Evolutionary conservation across 305 asterid species (phyloP).

Genomic region (Rubia balearica): DNA sequence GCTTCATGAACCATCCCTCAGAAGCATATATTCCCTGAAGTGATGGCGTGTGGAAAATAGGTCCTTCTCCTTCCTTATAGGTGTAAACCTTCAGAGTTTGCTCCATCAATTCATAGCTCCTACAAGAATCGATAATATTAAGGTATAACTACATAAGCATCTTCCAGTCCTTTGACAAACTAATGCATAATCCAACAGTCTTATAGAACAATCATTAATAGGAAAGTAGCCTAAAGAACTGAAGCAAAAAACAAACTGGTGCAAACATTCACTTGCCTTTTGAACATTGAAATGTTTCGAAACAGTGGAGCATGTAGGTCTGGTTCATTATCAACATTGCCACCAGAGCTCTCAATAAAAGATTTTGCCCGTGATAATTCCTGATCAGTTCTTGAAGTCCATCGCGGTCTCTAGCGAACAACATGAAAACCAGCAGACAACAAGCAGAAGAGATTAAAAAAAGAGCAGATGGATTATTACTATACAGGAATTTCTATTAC

Average conservation of each 20-base stretch:
- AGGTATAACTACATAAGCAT: background rate
- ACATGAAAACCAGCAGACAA: slow-evolving; percentile 9
- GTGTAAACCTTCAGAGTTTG: slow-evolving; percentile 6
- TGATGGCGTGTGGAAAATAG: background rate
- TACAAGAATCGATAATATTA: background rate
- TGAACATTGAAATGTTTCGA: slow-evolving; percentile 64
- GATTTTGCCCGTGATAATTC: slow-evolving; percentile 39
- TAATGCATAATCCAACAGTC: background rate
- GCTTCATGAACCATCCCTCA: slow-evolving; percentile 12
- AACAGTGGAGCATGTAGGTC: slow-evolving; percentile 48
- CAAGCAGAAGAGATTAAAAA: slow-evolving; percentile 1
- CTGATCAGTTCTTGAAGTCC: slow-evolving; percentile 55
- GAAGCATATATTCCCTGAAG: slow-evolving; percentile 7
- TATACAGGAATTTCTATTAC: background rate
- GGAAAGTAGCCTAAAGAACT: background rate
- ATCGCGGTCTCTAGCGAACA: slow-evolving; percentile 45
- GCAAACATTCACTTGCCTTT: slow-evolving; percentile 40
- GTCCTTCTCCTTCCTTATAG: slow-evolving; percentile 5
- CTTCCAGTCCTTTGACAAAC: background rate
- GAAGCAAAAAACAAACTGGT: background rate
- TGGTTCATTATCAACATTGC: slow-evolving; percentile 29
- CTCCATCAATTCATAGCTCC: slow-evolving; percentile 6
- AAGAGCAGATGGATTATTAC: slow-evolving; percentile 4
- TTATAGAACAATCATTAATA: background rate
- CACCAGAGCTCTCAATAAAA: slow-evolving; percentile 46